Percentiles rank a stretch among this genome's conserved stretches.
Evolutionary conservation across 2,329 filamentous ascomycete species (phyloP).

Genomic region (Trichoderma simmonsii): DNA sequence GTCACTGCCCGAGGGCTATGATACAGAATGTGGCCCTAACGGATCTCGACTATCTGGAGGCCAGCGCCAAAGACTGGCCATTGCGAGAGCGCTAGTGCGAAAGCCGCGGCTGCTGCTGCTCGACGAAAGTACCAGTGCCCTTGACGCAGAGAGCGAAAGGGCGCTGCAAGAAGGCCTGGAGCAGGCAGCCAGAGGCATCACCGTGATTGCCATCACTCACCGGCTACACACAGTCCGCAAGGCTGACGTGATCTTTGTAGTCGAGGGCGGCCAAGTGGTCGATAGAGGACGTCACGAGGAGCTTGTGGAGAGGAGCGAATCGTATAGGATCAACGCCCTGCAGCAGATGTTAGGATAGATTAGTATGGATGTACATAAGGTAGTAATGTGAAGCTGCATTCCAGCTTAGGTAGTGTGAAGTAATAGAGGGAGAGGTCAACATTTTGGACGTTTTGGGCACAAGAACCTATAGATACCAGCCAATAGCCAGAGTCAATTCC

Average conservation of each 20-base stretch:
- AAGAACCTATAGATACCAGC: slow-evolving; percentile 1
- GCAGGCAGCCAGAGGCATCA: slow-evolving; percentile 50
- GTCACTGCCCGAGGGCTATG: slow-evolving; percentile 61
- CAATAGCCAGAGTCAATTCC: slow-evolving; percentile 12
- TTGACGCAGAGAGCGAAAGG: slow-evolving; percentile 68
- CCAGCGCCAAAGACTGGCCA: slow-evolving; percentile 73
- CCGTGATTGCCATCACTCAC: slow-evolving; percentile 58
- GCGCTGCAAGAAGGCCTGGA: slow-evolving; percentile 66
- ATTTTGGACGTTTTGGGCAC: background rate
- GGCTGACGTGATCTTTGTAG: slow-evolving; percentile 56
- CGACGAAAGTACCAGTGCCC: slow-evolving; percentile 76
- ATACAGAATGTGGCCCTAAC: slow-evolving; percentile 67
- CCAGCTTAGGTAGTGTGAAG: background rate
- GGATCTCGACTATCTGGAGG: slow-evolving; percentile 74
- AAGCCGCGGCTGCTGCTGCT: slow-evolving; percentile 70
- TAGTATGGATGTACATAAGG: background rate
- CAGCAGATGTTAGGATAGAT: slow-evolving; percentile 44
- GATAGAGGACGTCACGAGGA: slow-evolving; percentile 54
- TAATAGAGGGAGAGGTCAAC: background rate
- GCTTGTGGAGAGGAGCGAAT: slow-evolving; percentile 50
- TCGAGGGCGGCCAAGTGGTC: slow-evolving; percentile 51
- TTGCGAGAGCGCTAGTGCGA: slow-evolving; percentile 72
- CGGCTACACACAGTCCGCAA: slow-evolving; percentile 54
- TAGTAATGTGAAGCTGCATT: background rate
- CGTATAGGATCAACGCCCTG: slow-evolving; percentile 50